Base-by-base conservation (phyloP, 148 eudicot species). In the Nepenthes mirabilis region DNA sequence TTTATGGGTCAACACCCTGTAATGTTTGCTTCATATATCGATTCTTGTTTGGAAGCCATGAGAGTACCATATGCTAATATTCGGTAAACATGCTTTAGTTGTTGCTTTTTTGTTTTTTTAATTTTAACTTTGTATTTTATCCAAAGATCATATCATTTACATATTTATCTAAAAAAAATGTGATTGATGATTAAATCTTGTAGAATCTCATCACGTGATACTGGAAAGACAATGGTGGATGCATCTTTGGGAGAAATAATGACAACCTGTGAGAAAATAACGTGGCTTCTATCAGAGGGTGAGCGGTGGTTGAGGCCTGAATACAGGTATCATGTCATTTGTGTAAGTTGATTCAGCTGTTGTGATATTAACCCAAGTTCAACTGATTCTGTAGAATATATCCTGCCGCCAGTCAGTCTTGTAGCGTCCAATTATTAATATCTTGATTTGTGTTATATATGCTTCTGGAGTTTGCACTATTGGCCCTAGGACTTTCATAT, bases 211-310 rank as follows among this genome's bases (percentile, higher is more conserved):
- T 93, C 99, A 63, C 96, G 99, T 78, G 99, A 93, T 76, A 93
- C 99, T 77, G 99, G 99, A 79, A 93, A 93, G 85, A 93, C 99
- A 57, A 89, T 93, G 91, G 84, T 93, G 67, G 99, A 93, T 79
- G 99, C 99, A 51, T 93, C 99, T 57, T 65, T 93, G 80, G 99
- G 99, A 74, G 99, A 93, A 73, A 93, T 93, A 62, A 93, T 93
- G 99, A 93, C 99, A 32, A 93, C 99, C 14, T 93, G 99, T 76
- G 99, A 93, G 75, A 93, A 93, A 76, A 72, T 93, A 72, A 84
- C 82, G 62, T 93, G 99, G 99, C 95, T 93, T 66, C 82, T 93
- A 56, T 80, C 99, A 52, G 96, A 93, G 77, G 99, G 99, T 69
- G 99, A 88, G 76, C 75, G 83, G 65, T 93, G 99, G 99, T 75